phyloP scores from a whole-genome alignment of 108 stramenopile species.

The Conticribra weissflogii region DNA sequence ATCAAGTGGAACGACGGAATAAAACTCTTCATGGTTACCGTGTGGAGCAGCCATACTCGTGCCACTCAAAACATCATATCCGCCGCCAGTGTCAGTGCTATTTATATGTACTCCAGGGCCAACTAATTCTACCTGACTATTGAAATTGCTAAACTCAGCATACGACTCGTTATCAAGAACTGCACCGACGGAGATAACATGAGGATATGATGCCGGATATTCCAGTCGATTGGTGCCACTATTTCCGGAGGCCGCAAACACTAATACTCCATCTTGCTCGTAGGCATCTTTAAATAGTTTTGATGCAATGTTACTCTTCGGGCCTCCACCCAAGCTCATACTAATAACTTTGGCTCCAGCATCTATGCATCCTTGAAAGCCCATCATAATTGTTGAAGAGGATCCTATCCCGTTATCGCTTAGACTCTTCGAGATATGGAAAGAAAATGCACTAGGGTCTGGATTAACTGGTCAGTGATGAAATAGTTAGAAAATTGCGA shows the following conservation, averaged over 20 bases:
- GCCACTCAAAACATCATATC: constrained; percentile 13
- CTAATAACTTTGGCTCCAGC: constrained; percentile 58
- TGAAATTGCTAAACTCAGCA: constrained; percentile 31
- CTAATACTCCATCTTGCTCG: constrained; percentile 51
- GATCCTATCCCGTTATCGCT: constrained; percentile 43
- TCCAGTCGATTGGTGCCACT: constrained; percentile 18
- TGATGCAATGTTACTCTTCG: constrained; percentile 9
- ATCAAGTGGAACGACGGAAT: too few species aligned
- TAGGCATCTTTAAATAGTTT: constrained; percentile 19
- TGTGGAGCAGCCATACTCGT: constrained; percentile 31
- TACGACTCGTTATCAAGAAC: constrained; percentile 15
- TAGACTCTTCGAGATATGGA: constrained; percentile 53
- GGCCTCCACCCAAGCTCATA: constrained; percentile 53
- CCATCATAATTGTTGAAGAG: constrained; percentile 36
- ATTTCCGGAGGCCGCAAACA: constrained; percentile 75
- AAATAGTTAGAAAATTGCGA: too few species aligned
- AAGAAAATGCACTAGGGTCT: constrained; percentile 12
- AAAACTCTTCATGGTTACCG: too few species aligned
- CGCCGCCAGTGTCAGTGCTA: not conserved
- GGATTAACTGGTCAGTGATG: constrained; percentile 14
- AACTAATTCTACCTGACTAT: constrained; percentile 48
- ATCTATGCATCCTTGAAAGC: constrained; percentile 48
- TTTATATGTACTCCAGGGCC: constrained; percentile 9
- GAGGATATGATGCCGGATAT: constrained; percentile 56
- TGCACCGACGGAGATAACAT: constrained; percentile 61